Base-by-base conservation (phyloP, 2,329 filamentous ascomycete genomes). In the Corynespora cassiicola region DNA sequence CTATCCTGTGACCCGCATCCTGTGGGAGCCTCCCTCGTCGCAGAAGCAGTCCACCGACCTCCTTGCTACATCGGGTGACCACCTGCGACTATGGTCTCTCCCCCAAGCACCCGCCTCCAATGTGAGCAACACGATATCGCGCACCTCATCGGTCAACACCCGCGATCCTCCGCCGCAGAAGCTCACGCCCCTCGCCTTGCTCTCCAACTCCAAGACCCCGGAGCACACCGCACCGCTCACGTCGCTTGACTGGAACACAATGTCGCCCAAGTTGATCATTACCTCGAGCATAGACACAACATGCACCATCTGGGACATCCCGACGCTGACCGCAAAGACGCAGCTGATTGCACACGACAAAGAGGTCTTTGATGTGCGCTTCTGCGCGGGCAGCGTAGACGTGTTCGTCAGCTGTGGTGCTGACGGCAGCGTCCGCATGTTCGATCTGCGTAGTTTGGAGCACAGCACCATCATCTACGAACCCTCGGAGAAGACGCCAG, bases 401-500 rank as follows among this genome's bases (percentile, higher is more conserved):
- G 91, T 97, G 2, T 99, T 99, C 67, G 94, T 97, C 20, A 96
- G 90, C 68, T 99, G 94, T 67, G 94, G 94, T 34, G 92, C 95
- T 39, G 94, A 99, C 65, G 94, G 94, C 24, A 97, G 92, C 67
- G 94, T 99, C 17, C 84, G 94, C 56, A 99, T 99, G 94, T 99
- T 99, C 70, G 94, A 99, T 69, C 76, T 99, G 45, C 84, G 94
- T 62, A 97, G 92, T 68, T 74, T 99, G 36, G 94, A 99, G 66
- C 94, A 99, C 68, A 96, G 91, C 52, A 99, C 94, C 33, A 99
- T 99, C 66, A 99, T 99, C 50, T 99, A 99, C 67, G 94, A 99
- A 69, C 94, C 94, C 4, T 92, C 89, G 0, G 87, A 90, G 53
- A 96, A 96, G 72, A 85, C 86, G 12, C 47, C 51, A 15, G 73